A percentile compares a stretch with the other conserved stretches of the same genome.
Evolutionary conservation across 2,329 filamentous ascomycete genomes (phyloP).

Genomic region (Alternaria sp.): DNA sequence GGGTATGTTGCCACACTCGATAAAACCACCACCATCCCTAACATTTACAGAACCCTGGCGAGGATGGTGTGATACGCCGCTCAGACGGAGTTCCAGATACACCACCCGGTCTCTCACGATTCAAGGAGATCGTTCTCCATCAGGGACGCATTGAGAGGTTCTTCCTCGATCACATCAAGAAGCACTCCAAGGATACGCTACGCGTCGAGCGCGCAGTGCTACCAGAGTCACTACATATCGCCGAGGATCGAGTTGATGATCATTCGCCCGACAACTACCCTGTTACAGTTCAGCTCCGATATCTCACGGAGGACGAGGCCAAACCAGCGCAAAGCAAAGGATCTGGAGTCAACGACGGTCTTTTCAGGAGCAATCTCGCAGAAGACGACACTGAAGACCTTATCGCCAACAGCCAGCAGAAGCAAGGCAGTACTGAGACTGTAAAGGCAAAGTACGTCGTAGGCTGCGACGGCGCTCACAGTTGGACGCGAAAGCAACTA

Average conservation of each 20-base stretch:
- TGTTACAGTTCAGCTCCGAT: constrained; percentile 64
- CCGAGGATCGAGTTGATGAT: constrained; percentile 58
- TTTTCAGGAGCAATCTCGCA: constrained; percentile 66
- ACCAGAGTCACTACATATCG: constrained; percentile 62
- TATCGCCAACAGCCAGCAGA: constrained; percentile 49
- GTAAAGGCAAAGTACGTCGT: constrained; percentile 69
- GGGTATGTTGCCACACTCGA: constrained; percentile 30
- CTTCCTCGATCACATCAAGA: constrained; percentile 66
- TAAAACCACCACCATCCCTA: not conserved
- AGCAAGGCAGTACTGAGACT: constrained; percentile 47
- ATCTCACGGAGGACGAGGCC: constrained; percentile 64
- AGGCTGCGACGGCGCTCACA: constrained; percentile 72
- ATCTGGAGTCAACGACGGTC: constrained; percentile 54
- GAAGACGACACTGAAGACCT: constrained; percentile 65
- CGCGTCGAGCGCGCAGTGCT: constrained; percentile 63
- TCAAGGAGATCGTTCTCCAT: constrained; percentile 71
- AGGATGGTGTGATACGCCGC: constrained; percentile 62
- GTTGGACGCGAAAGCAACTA: constrained; percentile 66
- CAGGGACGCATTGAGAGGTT: constrained; percentile 74
- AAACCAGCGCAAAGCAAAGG: constrained; percentile 55
- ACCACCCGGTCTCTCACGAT: constrained; percentile 65
- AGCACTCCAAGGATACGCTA: constrained; percentile 61
- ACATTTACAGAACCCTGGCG: constrained; percentile 62
- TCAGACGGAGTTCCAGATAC: constrained; percentile 69
- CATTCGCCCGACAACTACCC: constrained; percentile 59